Evolutionary conservation across 805 yeast species (phyloP), one percentile per base, ranked within the genome.

Genomic region (Candida vaughaniae): DNA sequence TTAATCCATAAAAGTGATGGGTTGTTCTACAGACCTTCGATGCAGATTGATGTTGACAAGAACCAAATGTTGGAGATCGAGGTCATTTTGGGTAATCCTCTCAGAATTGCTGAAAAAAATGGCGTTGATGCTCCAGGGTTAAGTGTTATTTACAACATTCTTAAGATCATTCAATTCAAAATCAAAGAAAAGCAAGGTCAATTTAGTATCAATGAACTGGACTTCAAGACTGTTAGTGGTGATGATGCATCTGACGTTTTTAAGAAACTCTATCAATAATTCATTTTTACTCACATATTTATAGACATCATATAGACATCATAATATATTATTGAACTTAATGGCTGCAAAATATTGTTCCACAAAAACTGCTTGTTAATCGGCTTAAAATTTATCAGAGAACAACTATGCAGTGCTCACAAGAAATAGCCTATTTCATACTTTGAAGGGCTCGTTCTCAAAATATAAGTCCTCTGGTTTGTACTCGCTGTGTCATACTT

Each of bases 141-240:
- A 38, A 55, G 67, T 2, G 55, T 78, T 36, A 45, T 87, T 16
- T 85, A 86, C 56, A 58, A 67, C 19, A 64, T 86, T 38, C 67
- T 85, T 43, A 69, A 71, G 30, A 71, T 82, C 42, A 71, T 73
- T 29, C 95, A 86, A 60, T 75, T 75, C 49, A 66, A 69, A 42
- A 57, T 82, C 22, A 77, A 77, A 53, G 93, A 85, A 52, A 56
- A 59, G 22, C 63, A 60, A 32, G 86, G 85, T 0, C 29, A 29
- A n/a, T 35, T 45, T 16, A 52, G 33, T 16, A 43, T 58, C 22
- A 55, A 64, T 26, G 54, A 55, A 33, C 44, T 42, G 2, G 55
- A 55, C 22, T 56, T 46, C 30, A 36, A 38, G 31, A 37, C 41
- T 15, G 33, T 28, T 5, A 42, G 45, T 34, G 47, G 53, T 5